Conservation (phyloP, 768 basidiomycete species). For the Roridomyces roridus region DNA sequence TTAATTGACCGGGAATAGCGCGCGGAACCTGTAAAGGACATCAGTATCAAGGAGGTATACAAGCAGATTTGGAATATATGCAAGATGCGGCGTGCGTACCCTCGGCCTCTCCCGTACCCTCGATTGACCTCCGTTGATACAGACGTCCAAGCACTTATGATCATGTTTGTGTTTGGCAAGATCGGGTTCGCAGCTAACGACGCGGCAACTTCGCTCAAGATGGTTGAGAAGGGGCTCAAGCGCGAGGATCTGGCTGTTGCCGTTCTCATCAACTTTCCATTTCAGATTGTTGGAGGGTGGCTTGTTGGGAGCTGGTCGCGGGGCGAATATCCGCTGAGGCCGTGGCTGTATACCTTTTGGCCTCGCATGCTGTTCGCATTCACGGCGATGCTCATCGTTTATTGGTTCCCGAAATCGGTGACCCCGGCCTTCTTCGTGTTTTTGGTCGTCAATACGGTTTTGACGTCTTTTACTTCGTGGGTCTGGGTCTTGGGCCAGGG, state of each 20-base stretch:
- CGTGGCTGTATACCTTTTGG: conserved; percentile 94
- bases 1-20: conserved; percentile 53
- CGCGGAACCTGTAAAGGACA: conserved; percentile 75
- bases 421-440: conserved; percentile 78
- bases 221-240: conserved; percentile 94
- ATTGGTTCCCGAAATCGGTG: conserved; percentile 80
- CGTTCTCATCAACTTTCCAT: conserved; percentile 96
- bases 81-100: conserved; percentile 79
- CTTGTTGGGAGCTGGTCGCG: conserved; percentile 90
- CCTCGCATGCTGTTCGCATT: conserved; percentile 79
- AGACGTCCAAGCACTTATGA: conserved; percentile 90
- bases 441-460: conserved; percentile 80
- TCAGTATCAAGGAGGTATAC: conserved; percentile 91
- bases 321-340: conserved; percentile 80
- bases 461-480: conserved; percentile 86
- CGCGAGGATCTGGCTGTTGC: conserved; percentile 96
- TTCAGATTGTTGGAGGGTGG: conserved; percentile 95
- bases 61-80: conserved; percentile 94
- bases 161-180: conserved; percentile 90
- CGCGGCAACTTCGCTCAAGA: conserved; percentile 87
- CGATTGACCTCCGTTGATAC: conserved; percentile 10
- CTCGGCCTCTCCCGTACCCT: not conserved
- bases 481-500: conserved; percentile 29
- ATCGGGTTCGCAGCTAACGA: conserved; percentile 96
- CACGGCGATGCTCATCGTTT: conserved; percentile 77